Conservation (phyloP, 768 basidiomycete genomes). For the Termitomyces sp. region DNA sequence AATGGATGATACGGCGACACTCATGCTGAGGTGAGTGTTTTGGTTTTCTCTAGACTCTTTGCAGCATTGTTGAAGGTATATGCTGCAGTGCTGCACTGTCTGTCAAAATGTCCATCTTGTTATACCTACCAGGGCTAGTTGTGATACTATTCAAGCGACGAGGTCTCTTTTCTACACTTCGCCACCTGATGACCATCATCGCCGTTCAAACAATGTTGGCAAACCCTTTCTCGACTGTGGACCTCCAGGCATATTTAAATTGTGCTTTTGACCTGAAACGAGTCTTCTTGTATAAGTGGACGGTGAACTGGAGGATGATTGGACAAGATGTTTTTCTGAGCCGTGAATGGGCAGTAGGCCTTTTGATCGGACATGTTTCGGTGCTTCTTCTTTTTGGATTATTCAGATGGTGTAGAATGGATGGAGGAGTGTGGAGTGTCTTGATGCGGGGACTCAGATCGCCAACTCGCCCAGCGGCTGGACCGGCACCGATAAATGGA, state of each 20-base stretch:
- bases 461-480: conserved; percentile 49
- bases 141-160: conserved; percentile 74
- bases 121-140: conserved; percentile 86
- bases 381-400: conserved; percentile 62
- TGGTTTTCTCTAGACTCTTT: not conserved
- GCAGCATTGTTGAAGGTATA: not conserved
- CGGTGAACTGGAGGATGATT: conserved; percentile 95
- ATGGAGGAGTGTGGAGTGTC: conserved; percentile 61
- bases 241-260: conserved; percentile 59
- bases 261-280: conserved; percentile 86
- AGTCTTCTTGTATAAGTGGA: conserved; percentile 92
- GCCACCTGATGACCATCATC: conserved; percentile 42
- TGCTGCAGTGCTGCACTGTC: conserved; percentile 67
- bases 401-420: conserved; percentile 67
- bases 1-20: conserved; percentile 54
- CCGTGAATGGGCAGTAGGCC: conserved; percentile 45
- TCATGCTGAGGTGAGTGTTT: conserved; percentile 67
- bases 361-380: conserved; percentile 63
- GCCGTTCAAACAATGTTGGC: conserved; percentile 59
- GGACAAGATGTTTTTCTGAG: conserved; percentile 73
- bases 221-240: conserved; percentile 58
- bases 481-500: conserved; percentile 38
- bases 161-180: conserved; percentile 48
- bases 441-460: conserved; percentile 46
- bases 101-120: conserved; percentile 89